Base-by-base conservation (phyloP, 1,139 yeast genomes). In the Candida smagusa region DNA sequence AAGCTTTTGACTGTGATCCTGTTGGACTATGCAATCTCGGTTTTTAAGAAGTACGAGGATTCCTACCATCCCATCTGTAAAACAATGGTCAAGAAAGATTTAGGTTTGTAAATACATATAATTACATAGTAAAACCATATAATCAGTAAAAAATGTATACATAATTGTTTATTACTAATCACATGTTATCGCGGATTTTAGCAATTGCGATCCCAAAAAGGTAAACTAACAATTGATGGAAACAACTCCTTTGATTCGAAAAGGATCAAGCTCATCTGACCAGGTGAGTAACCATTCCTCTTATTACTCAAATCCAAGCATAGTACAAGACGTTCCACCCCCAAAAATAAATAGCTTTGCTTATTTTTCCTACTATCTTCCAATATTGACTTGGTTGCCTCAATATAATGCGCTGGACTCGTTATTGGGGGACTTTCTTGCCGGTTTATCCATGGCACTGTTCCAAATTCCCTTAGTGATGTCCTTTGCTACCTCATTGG, bases 41-140 rank as follows among this genome's bases (percentile, higher is more conserved):
- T 88, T 12, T 89, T 85, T 63, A 65, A 63, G 32, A 72, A 72
- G 54, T 74, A 71, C 56, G 78, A 80, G 55, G 53, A 56, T 30
- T 66, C 72, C 35, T 88, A 88, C 61, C 96, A 89, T 58, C 96
- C 96, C 28, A 89, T 89, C 47, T 88, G 96, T 61, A 74, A 80
- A 38, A 70, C 81, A 12, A 68, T 87, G 77, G 94, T 89, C 13
- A 76, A 72, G 52, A 89, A 87, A 61, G 96, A 88, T 59, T 63
- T 84, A 39, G 72, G 68, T 8, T 28, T 36, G 19, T 16, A 16
- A 16, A 16, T 16, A 16, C 19, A 16, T 16, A 16, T 3, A 16
- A 16, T 5, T 16, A 16, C 19, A 16, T 5, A 16, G 19, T 16
- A 16, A 16, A n/a, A n/a, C n/a, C n/a, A n/a, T n/a, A n/a, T n/a